Base-by-base conservation (phyloP, 2,329 filamentous ascomycete genomes). In the Nigrospora sphaerica region DNA sequence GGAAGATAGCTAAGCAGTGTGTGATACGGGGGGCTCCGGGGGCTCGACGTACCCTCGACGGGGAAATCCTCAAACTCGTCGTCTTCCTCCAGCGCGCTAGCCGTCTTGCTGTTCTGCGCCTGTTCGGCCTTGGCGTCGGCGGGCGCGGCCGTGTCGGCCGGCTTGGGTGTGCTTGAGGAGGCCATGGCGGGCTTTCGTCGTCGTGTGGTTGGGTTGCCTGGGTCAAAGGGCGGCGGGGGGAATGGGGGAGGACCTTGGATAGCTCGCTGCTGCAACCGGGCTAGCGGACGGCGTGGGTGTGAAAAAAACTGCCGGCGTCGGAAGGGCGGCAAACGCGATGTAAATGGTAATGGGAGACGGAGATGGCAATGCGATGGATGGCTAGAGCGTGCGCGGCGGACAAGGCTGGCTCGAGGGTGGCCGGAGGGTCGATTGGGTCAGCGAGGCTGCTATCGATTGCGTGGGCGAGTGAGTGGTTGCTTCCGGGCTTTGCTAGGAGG, bases 51-150 rank as follows among this genome's bases (percentile, higher is more conserved):
- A 95, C 93, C 90, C 71, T 98, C 92, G 47, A 95, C 87, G 23
- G 93, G 93, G 62, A 98, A 98, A 67, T 98, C 93, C 66, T 98
- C 93, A 61, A 98, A 98, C 73, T 98, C 93, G 67, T 98, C 93
- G 63, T 98, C 93, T 67, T 98, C 93, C 67, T 95, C 93, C 28
- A 97, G 78, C 48, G 86, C 80, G 32, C 69, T 65, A 68, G 73
- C 59, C 60, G 46, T 47, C 47, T 49, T 45, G 32, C 36, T 46
- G 39, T 18, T 43, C 33, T 45, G 43, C 19, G 43, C 17, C 31
- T 44, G 42, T 33, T 44, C 42, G 42, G 42, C 32, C 33, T 68
- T 65, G 36, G 55, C 48, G 61, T 73, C 63, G 67, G 62, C 60
- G 52, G 68, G 65, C 49, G 64, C 59, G 33, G 69, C 50, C 42